Evolutionary conservation across 768 basidiomycete genomes (phyloP).

Genomic region (Naganishia vishniacii): DNA sequence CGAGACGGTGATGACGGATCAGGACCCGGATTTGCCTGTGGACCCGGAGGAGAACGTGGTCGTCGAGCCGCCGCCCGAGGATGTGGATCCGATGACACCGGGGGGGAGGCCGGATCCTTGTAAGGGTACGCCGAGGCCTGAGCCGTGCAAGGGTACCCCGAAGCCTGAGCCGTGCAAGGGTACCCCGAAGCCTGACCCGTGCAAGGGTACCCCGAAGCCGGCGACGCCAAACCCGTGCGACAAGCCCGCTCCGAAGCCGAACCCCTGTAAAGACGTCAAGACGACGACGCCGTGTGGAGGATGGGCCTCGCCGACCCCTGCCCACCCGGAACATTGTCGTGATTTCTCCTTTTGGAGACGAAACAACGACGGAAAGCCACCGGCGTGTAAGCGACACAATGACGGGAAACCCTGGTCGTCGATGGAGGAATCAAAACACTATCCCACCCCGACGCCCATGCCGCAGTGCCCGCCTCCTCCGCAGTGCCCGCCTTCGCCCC

Average conservation of each 20-base stretch:
- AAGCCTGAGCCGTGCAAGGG: too few relatives aligned
- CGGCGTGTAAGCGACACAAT: neutral
- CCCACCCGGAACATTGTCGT: too few relatives aligned
- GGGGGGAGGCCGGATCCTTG: too few relatives aligned
- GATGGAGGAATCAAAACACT: too few relatives aligned
- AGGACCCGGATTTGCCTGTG: slow-evolving; percentile 2
- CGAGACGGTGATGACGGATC: neutral
- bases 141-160: too few relatives aligned
- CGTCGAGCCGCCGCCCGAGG: neutral
- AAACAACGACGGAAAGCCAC: neutral
- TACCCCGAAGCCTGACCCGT: neutral
- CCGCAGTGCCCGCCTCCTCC: neutral
- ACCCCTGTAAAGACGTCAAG: too few relatives aligned
- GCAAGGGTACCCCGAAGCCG: neutral
- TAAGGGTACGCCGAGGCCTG: neutral
- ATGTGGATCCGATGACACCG: too few relatives aligned
- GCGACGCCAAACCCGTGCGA: too few relatives aligned
- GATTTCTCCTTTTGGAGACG: too few relatives aligned
- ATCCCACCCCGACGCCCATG: neutral
- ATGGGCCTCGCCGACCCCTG: too few relatives aligned
- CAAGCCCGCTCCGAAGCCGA: neutral
- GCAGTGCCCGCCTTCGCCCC: neutral
- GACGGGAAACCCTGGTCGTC: slow-evolving; percentile 10
- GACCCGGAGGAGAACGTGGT: neutral
- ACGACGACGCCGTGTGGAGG: too few relatives aligned